Percentiles rank a stretch among this genome's conserved stretches.
These are phyloP conservation scores for Triticum dicoccoides DNA, from an alignment of 176 grass and related monocot genomes.

Conservation along the genomic window DNA sequence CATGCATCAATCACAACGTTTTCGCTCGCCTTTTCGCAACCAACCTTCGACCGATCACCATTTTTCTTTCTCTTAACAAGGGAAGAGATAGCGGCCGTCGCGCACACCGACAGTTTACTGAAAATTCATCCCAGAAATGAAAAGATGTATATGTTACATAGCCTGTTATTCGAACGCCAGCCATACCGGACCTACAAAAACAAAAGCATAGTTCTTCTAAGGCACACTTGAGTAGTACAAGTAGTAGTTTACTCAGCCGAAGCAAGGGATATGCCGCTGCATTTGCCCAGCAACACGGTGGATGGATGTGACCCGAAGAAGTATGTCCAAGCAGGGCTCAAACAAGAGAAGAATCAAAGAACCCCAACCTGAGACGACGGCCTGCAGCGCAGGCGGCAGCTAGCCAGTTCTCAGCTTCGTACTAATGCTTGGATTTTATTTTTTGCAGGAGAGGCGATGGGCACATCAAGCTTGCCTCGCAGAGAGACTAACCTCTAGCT, in stretches of 20 bases:
- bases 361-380: neutral
- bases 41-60: neutral
- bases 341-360: conserved; percentile 22
- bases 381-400: conserved; percentile 37
- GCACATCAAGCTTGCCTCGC: neutral
- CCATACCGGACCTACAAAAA: neutral
- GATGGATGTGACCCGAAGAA: neutral
- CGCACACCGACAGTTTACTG: neutral
- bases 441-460: neutral
- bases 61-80: too few relatives aligned
- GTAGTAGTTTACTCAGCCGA: neutral
- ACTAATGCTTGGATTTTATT: too few relatives aligned
- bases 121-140: neutral
- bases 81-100: neutral
- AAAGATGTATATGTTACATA: neutral
- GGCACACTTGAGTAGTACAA: neutral
- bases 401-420: neutral
- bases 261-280: conserved; percentile 37
- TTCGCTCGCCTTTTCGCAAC: conserved; percentile 1
- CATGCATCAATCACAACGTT: neutral
- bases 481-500: neutral
- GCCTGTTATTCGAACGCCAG: neutral
- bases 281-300: neutral
- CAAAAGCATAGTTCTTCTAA: conserved; percentile 19
- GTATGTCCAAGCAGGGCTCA: conserved; percentile 1